Evolutionary conservation across 495 filamentous ascomycete genomes (phyloP).

Genomic region (Penicillium odoratum): DNA sequence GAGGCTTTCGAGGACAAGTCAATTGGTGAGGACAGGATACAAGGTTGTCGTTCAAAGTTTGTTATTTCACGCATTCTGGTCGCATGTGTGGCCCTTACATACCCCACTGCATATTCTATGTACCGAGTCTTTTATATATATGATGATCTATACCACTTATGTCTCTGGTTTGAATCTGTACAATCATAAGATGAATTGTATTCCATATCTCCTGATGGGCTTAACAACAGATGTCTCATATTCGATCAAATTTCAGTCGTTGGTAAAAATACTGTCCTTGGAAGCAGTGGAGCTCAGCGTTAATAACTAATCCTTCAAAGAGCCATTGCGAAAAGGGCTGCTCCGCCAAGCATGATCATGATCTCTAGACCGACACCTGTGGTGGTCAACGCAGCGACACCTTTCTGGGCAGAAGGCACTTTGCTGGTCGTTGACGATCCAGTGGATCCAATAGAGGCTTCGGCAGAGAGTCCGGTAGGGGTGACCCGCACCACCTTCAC

Average conservation of each 20-base stretch:
- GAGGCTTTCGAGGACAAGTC: not conserved
- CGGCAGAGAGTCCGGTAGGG: not conserved
- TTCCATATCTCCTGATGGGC: too few species aligned
- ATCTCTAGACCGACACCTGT: slow-evolving; percentile 38
- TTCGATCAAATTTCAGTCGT: not conserved
- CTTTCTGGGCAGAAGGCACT: slow-evolving; percentile 1
- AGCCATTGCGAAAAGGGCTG: slow-evolving; percentile 40
- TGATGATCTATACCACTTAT: not conserved
- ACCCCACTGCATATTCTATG: slow-evolving; percentile 20
- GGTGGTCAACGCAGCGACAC: slow-evolving; percentile 31
- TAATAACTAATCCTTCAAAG: slow-evolving; percentile 22
- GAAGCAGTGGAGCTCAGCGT: not conserved
- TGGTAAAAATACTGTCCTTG: not conserved
- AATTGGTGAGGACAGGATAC: not conserved
- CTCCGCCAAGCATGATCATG: slow-evolving; percentile 45
- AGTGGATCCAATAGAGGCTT: not conserved
- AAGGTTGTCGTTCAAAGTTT: not conserved
- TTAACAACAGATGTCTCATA: too few species aligned
- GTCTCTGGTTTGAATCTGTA: too few species aligned
- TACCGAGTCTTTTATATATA: not conserved
- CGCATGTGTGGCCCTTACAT: slow-evolving; percentile 19
- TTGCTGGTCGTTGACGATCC: not conserved
- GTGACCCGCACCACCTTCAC: slow-evolving; percentile 37
- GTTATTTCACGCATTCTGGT: slow-evolving; percentile 5
- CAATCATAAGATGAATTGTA: too few species aligned